Conservation (phyloP, 495 filamentous ascomycete species). For the Melanomma pulvis-pyrius region DNA sequence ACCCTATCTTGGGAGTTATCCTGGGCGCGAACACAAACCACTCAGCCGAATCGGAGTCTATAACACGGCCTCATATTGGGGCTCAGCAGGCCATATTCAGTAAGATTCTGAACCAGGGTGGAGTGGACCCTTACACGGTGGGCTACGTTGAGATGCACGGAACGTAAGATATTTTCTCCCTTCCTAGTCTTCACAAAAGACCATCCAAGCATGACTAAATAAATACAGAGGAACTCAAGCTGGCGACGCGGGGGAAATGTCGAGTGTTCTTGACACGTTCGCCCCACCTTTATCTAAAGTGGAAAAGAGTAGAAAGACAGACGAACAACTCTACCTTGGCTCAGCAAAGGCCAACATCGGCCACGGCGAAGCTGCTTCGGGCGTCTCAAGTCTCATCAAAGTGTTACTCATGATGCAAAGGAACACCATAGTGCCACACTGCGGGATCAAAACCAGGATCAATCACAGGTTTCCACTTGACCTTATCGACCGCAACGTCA, state of each 20-base stretch:
- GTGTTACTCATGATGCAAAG: slow-evolving; percentile 42
- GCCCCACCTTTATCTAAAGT: too few relatives aligned
- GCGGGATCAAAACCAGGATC: slow-evolving; percentile 16
- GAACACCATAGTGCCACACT: slow-evolving; percentile 21
- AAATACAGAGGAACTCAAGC: too few relatives aligned
- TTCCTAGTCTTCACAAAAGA: not conserved
- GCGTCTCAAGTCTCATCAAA: slow-evolving; percentile 46
- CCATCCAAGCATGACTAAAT: slow-evolving; percentile 28
- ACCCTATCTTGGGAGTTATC: slow-evolving; percentile 41
- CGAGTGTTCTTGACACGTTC: slow-evolving; percentile 35
- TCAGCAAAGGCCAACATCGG: slow-evolving; percentile 45
- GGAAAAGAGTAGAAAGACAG: not conserved
- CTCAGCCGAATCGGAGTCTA: slow-evolving; percentile 44
- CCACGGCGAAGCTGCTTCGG: slow-evolving; percentile 44
- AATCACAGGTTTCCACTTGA: slow-evolving; percentile 16
- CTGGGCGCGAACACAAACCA: slow-evolving; percentile 41
- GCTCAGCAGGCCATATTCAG: slow-evolving; percentile 38
- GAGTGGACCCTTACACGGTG: slow-evolving; percentile 36
- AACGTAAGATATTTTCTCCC: slow-evolving; percentile 21
- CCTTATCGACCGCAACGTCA: not conserved
- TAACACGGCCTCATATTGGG: slow-evolving; percentile 43
- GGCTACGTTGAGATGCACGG: slow-evolving; percentile 48
- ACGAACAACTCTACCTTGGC: slow-evolving; percentile 44
- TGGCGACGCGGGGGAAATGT: slow-evolving; percentile 44
- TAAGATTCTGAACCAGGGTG: slow-evolving; percentile 31